Percentiles rank a stretch among this genome's conserved stretches.
These are phyloP conservation scores for Pascua sp. DNA, from an alignment of 1,284 basidiomycete species.

Conservation along the genomic window DNA sequence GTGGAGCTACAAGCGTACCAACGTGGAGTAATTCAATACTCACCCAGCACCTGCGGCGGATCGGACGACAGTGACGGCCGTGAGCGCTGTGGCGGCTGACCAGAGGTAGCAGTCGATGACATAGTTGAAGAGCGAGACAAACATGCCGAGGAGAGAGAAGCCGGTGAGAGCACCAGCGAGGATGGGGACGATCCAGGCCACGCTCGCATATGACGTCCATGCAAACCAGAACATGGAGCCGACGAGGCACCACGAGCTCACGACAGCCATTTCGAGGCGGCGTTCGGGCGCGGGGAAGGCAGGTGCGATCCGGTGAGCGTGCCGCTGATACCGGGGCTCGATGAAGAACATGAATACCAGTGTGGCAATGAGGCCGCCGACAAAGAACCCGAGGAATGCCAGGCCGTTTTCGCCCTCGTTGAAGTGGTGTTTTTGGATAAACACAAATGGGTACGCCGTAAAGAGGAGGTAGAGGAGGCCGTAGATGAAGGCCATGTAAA, in stretches of 20 bases:
- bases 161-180: conserved; percentile 51
- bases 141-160: conserved; percentile 57
- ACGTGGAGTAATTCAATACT: neutral
- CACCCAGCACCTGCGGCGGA: conserved; percentile 52
- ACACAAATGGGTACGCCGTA: conserved; percentile 53
- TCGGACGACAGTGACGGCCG: conserved; percentile 54
- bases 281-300: conserved; percentile 31
- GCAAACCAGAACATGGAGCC: conserved; percentile 51
- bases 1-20: neutral
- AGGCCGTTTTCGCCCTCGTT: conserved; percentile 52
- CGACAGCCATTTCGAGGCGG: conserved; percentile 39
- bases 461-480: conserved; percentile 45
- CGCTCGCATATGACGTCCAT: conserved; percentile 50
- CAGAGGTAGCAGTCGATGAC: conserved; percentile 56
- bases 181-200: conserved; percentile 51
- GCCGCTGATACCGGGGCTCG: conserved; percentile 28
- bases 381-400: conserved; percentile 54
- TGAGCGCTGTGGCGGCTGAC: conserved; percentile 54
- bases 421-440: conserved; percentile 51
- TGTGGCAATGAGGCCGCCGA: conserved; percentile 43
- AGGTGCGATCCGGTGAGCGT: conserved; percentile 30
- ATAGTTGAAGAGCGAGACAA: conserved; percentile 52
- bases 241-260: conserved; percentile 49
- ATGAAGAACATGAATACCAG: conserved; percentile 29
- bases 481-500: conserved; percentile 59